Evolutionary conservation across 495 filamentous ascomycete species (phyloP), one percentile per base, ranked within the genome.

Genomic region (Geopyxis carbonaria): DNA sequence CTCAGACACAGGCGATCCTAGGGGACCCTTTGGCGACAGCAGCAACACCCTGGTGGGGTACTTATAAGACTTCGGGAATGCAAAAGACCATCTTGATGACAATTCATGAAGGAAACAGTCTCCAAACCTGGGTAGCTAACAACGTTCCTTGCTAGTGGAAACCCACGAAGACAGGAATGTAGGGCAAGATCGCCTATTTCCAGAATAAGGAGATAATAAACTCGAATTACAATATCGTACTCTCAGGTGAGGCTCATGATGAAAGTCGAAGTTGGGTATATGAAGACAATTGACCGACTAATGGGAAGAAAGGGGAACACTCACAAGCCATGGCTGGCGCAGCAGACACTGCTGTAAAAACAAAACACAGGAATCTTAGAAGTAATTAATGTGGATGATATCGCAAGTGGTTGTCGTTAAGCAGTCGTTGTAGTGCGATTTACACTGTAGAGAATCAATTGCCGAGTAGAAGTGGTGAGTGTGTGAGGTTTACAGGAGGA

Each of bases 391-490:
- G 25, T 28, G 16, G 27, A 32, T 31, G 38, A 39, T 32, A 41
- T 51, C 40, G 46, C 36, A 41, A 46, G 45, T 45, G 50, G 51
- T 45, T 48, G 37, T n/a, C n/a, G n/a, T n/a, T n/a, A n/a, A n/a
- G n/a, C n/a, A n/a, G n/a, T n/a, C n/a, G n/a, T n/a, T n/a, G n/a
- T n/a, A n/a, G n/a, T n/a, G n/a, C n/a, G n/a, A n/a, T n/a, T n/a
- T n/a, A n/a, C n/a, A n/a, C n/a, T n/a, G n/a, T n/a, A n/a, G n/a
- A n/a, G n/a, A n/a, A n/a, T n/a, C n/a, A n/a, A n/a, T n/a, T n/a
- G n/a, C n/a, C n/a, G n/a, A n/a, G n/a, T n/a, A n/a, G n/a, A n/a
- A n/a, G n/a, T n/a, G n/a, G n/a, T n/a, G n/a, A n/a, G n/a, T n/a
- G n/a, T n/a, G n/a, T n/a, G n/a, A n/a, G n/a, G n/a, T n/a, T n/a